Evolutionary conservation across 495 filamentous ascomycete genomes (phyloP), one percentile per base, ranked within the genome.

Genomic region (Daldinia childiae): DNA sequence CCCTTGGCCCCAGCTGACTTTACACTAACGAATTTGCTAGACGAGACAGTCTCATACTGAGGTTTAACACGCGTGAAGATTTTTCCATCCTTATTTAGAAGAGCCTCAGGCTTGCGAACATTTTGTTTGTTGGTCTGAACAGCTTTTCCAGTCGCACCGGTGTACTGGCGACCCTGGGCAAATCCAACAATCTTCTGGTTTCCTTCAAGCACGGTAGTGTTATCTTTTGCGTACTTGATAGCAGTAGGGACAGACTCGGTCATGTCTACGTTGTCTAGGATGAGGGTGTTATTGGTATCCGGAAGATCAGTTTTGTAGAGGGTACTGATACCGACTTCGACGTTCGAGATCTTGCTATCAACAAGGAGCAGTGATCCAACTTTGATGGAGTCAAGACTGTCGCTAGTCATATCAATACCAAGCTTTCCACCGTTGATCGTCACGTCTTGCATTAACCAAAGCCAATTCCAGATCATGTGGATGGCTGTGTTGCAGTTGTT

Each of bases 381-480:
- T 19, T 87, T 89, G 79, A 92, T 91, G 74, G 83, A 82, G 17
- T 77, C 76, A 2, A 81, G 72, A n/a, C 77, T 82, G 34, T 87
- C 86, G 62, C 87, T 89, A 26, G 91, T 87, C 88, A 98, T 93
- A 77, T 97, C 92, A 62, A 97, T 85, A 54, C 91, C 93, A 68
- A 95, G 82, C 11, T 83, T 80, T 80, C 93, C 94, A 80, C 93
- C 90, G 79, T 92, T 91, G 84, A 98, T 92, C 14, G 82, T 86
- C 50, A 97, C 74, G 19, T 88, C 91, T 77, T 96, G 93, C 82
- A 95, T 88, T 60, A 88, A 90, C 91, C 93, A 98, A 8, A 90
- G 87, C 95, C 93, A 97, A 80, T 94, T 91, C 94, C 93, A 97
- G 85, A 95, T 94, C 91, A 94, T 92, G 82, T 87, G 95, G 65